Base-by-base conservation (phyloP, 495 filamentous ascomycete species). In the Neurospora terricola region DNA sequence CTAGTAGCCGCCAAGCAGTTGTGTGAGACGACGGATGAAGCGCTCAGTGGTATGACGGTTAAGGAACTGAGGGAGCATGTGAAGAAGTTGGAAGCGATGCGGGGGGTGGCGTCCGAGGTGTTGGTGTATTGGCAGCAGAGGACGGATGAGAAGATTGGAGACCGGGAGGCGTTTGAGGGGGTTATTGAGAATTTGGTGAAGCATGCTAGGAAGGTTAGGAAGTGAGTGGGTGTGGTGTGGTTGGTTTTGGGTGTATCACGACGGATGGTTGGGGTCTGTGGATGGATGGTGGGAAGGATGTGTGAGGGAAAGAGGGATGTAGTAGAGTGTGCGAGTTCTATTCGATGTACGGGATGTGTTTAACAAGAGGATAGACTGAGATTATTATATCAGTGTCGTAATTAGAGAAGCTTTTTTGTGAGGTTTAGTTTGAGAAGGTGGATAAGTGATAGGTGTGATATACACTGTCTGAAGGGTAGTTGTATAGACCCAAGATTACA, bases 111-210 rank as follows among this genome's bases (percentile, higher is more conserved):
- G 21, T 90, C 90, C 37, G 86, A 92, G 70, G 91, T 96, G 54
- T 86, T 97, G 39, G 92, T 92, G 73, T 97, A 94, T 76, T 99
- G 96, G 96, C 87, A 93, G 69, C 92, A 91, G 85, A 85, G 90
- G 76, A 90, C 90, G 39, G 94, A 97, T 78, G 91, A 92, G 71
- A 91, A 94, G 71, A 84, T 96, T 71, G 90, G 91, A 37, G 95
- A 99, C 75, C 92, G 96, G 76, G 95, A 98, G 82, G 93, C 93
- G 7, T 98, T 99, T 84, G 96, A 99, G 78, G 93, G 92, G 0
- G 96, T 99, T 10, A 97, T 99, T 86, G 96, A 98, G 83, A 97
- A 98, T 80, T 83, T 99, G 73, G 96, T 99, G 59, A 96, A 92
- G 81, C 96, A 97, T 84, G 96, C 96, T 10, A 87, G 94, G 82